Evolutionary conservation across 2,329 filamentous ascomycete species (phyloP).

Genomic region (Cadophora sp.): DNA sequence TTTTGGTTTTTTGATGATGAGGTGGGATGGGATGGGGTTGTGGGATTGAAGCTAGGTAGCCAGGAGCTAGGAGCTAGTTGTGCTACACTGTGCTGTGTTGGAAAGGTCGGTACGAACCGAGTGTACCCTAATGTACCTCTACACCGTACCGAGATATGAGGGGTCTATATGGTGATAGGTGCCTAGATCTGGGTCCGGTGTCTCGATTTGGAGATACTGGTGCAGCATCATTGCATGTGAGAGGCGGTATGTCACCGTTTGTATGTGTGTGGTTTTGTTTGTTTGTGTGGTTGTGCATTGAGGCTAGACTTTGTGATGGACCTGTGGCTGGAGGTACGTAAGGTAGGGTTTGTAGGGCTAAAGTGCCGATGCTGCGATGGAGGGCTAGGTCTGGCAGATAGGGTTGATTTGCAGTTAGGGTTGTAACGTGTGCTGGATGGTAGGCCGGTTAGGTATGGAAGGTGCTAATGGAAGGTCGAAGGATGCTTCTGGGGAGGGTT

Average conservation of each 20-base stretch:
- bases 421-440: background rate
- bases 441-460: background rate
- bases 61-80: background rate
- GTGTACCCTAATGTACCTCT: background rate
- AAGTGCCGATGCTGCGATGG: conserved; percentile 7
- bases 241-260: background rate
- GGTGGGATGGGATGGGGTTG: background rate
- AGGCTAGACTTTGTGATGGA: background rate
- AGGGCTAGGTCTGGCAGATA: background rate
- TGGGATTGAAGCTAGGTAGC: background rate
- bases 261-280: background rate
- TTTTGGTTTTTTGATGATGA: background rate
- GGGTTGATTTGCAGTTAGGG: background rate
- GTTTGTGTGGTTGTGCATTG: background rate
- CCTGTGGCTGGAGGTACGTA: background rate
- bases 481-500: background rate
- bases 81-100: background rate
- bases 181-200: background rate
- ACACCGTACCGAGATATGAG: background rate
- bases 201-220: background rate
- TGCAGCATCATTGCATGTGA: background rate
- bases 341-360: background rate
- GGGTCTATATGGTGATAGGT: background rate
- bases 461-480: background rate
- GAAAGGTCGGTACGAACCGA: conserved; percentile 19